Base-by-base conservation (phyloP, 805 yeast species). In the Candida michaelii region DNA sequence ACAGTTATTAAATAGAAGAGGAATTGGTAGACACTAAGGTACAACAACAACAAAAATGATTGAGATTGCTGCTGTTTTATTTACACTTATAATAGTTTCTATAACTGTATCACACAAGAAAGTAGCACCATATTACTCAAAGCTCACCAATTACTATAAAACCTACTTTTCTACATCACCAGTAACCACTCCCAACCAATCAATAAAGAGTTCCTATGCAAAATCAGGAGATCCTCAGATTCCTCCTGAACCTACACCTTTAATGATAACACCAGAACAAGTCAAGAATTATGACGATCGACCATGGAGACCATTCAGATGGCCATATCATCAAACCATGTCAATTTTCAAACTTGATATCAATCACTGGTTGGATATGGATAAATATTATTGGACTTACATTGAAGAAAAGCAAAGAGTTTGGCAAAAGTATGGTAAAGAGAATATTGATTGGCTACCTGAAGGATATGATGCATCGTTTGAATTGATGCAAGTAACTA, bases 241-340 rank as follows among this genome's bases (percentile, higher is more conserved):
- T 9, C 46, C 49, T 17, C 49, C 52, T 18, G 48, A 49, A 30
- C 52, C 52, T 15, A 73, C 80, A 0, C 85, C 88, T 0, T 62
- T 82, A 21, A 67, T 66, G 63, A 74, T 83, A 39, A 82, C 85
- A 0, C 85, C 86, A 2, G 88, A 83, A 37, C 79, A 80, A 51
- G 85, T 82, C 9, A 65, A 67, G 48, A 74, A 72, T 17, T 80
- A 82, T 54, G 87, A 83, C 51, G 89, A 82, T 52, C 69, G 89
- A 56, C 89, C 89, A 10, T 83, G 89, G 89, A 70, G 89, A 62
- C 89, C 89, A 7, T 83, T 83, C 63, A 68, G 89, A 54, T 81
- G 85, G 82, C 89, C 89, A 21, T 83, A 83, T 55, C 88, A 83
- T 59, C 89, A 83, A 60, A 83, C 89, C 1, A 83, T 83, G 89